Percentiles rank a stretch among this genome's conserved stretches.
Evolutionary conservation across 1,284 basidiomycete species (phyloP).

Genomic region (Sporisorium iseilematis-ciliati): DNA sequence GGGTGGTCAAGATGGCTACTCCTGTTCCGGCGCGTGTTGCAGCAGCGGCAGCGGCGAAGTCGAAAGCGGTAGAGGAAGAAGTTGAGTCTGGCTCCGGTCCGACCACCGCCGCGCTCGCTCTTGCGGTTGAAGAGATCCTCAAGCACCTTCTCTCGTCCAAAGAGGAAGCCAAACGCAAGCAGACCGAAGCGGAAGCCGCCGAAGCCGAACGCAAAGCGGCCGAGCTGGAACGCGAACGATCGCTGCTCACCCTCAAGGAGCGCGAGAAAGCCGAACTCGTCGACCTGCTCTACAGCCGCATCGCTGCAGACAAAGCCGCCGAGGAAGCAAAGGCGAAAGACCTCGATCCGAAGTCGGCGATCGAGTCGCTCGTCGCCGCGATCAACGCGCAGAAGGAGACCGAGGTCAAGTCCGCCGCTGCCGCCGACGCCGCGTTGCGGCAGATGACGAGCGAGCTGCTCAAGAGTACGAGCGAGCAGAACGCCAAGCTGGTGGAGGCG

Average conservation of each 20-base stretch:
- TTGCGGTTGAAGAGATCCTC: slow-evolving; percentile 64
- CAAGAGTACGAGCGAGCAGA: slow-evolving; percentile 52
- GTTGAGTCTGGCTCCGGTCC: slow-evolving; percentile 17
- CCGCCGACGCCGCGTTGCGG: slow-evolving; percentile 50
- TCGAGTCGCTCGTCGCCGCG: slow-evolving; percentile 58
- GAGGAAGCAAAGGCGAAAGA: slow-evolving; percentile 40
- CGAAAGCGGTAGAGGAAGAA: slow-evolving; percentile 11
- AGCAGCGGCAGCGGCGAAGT: slow-evolving; percentile 16
- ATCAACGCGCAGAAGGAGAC: slow-evolving; percentile 56
- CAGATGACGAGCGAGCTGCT: slow-evolving; percentile 53
- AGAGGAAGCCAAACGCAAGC: slow-evolving; percentile 51
- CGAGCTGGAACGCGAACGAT: slow-evolving; percentile 31
- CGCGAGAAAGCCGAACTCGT: slow-evolving; percentile 54
- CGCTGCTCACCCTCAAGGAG: slow-evolving; percentile 36
- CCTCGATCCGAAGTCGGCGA: slow-evolving; percentile 59
- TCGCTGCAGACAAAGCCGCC: slow-evolving; percentile 41
- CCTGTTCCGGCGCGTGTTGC: slow-evolving; percentile 22
- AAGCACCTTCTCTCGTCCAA: slow-evolving; percentile 61
- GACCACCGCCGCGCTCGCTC: slow-evolving; percentile 46
- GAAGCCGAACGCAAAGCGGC: slow-evolving; percentile 34
- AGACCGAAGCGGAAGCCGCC: slow-evolving; percentile 28
- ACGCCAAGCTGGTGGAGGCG: slow-evolving; percentile 55
- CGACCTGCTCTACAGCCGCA: slow-evolving; percentile 37
- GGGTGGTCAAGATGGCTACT: slow-evolving; percentile 30
- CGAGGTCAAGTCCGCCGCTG: slow-evolving; percentile 39